phyloP scores from a whole-genome alignment of 306 rosid genomes.

The Ormosia semicastrata region DNA sequence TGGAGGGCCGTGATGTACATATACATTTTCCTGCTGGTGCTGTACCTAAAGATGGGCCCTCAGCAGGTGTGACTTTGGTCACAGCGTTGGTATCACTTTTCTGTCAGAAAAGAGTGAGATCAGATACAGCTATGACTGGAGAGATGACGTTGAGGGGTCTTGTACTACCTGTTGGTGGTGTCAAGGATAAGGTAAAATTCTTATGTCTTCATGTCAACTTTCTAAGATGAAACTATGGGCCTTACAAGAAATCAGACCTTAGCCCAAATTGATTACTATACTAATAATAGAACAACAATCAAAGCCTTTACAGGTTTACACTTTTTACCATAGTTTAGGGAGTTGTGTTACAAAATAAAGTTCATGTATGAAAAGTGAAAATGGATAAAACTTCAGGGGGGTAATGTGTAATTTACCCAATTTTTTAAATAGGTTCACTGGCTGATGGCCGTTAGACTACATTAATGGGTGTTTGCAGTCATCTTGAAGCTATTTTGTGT shows the following conservation, averaged over 20 bases:
- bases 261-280: background rate
- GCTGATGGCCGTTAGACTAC: no score
- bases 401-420: no score
- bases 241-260: background rate
- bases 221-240: no score
- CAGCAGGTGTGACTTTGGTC: conserved; percentile 98
- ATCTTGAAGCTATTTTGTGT: no score
- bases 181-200: conserved; percentile 87
- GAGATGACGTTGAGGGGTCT: conserved; percentile 99
- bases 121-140: conserved; percentile 99
- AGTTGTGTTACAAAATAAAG: no score
- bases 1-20: conserved; percentile 94
- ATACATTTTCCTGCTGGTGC: conserved; percentile 99
- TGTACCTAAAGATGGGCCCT: conserved; percentile 99
- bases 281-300: no score
- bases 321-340: no score
- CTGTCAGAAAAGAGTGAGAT: conserved; percentile 75
- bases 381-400: no score
- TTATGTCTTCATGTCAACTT: conserved; percentile 4
- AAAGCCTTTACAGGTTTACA: no score
- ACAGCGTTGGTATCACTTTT: conserved; percentile 92
- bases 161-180: conserved; percentile 96
- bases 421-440: no score
- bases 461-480: no score
- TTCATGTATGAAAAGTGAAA: no score